Evolutionary conservation across 179 eudicot genomes (phyloP).

Genomic region (Heliamphora pulchella): DNA sequence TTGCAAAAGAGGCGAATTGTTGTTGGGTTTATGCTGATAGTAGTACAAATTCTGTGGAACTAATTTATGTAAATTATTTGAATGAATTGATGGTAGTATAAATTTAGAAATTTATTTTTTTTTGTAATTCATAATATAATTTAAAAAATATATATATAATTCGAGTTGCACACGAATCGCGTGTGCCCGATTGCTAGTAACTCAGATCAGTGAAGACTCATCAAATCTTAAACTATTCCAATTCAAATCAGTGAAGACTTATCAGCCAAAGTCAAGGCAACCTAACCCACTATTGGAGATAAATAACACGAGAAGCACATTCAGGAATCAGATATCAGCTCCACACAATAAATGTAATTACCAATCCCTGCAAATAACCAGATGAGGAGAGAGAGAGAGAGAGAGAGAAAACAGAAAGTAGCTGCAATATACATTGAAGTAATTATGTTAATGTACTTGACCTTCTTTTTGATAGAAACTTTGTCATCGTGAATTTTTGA

Average conservation of each 20-base stretch:
- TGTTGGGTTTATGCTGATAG: too few relatives aligned
- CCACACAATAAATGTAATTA: not conserved
- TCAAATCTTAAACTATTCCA: not conserved
- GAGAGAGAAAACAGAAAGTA: not conserved
- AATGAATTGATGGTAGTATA: too few relatives aligned
- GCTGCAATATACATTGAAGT: not conserved
- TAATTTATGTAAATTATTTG: too few relatives aligned
- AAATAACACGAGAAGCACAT: conserved; percentile 1
- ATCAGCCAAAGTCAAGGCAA: not conserved
- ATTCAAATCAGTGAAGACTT: not conserved
- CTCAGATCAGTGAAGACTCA: too few relatives aligned
- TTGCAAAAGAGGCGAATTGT: too few relatives aligned
- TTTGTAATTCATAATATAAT: too few relatives aligned
- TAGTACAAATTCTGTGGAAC: too few relatives aligned
- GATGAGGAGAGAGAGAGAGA: not conserved
- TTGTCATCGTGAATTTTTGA: conserved; percentile 21
- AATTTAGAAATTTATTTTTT: too few relatives aligned
- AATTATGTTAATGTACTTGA: conserved; percentile 6
- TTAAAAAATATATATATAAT: too few relatives aligned
- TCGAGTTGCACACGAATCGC: too few relatives aligned
- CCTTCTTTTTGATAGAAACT: conserved; percentile 26
- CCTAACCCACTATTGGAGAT: not conserved
- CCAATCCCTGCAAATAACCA: not conserved
- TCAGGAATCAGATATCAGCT: not conserved
- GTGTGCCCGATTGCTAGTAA: too few relatives aligned